Evolutionary conservation across 73 alveolate genomes (phyloP), one percentile per base, ranked within the genome.

Genomic region (Paramecium biaurelia): DNA sequence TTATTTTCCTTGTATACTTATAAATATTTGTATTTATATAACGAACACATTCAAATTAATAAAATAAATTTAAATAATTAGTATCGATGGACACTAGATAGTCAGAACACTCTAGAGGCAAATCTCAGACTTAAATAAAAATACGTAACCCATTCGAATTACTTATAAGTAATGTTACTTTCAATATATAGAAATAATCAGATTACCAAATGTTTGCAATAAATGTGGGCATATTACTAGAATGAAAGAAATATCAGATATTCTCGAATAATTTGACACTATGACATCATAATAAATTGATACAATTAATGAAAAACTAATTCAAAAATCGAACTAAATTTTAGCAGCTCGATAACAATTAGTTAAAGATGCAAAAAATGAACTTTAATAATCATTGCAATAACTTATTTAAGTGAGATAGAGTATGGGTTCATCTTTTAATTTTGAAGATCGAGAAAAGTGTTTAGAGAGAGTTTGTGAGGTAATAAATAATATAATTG

Each of bases 401-500:
- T 67, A 67, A 67, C 26, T 67, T 0, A 67, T 67, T 26, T 26
- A 67, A 30, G 84, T 67, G 20, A 67, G 84, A 26, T 67, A 67
- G 84, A 67, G 84, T 24, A 30, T 67, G 45, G 68, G 68, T 18
- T 67, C 84, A 30, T 30, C 49, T 24, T 67, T 67, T 30, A 67
- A 67, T 67, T 67, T 67, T 30, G 84, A 67, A 30, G 84, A 67
- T 12, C 4, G 15, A 26, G 84, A 67, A 32, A 67, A 67, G 45
- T 67, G 84, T 67, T 67, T 67, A 24, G 84, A 67, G 38, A 7
- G 49, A 21, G 84, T 67, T 21, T 67, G 84, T 67, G 84, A 67
- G 7, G 84, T 67, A 67, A 30, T 12, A 5, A 18, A 5, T 7
- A 67, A 32, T 30, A 4, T 11, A 67, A 67, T 67, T 9, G 8